phyloP scores from a whole-genome alignment of 352 stramenopile species.

The Phytophthora constricta region DNA sequence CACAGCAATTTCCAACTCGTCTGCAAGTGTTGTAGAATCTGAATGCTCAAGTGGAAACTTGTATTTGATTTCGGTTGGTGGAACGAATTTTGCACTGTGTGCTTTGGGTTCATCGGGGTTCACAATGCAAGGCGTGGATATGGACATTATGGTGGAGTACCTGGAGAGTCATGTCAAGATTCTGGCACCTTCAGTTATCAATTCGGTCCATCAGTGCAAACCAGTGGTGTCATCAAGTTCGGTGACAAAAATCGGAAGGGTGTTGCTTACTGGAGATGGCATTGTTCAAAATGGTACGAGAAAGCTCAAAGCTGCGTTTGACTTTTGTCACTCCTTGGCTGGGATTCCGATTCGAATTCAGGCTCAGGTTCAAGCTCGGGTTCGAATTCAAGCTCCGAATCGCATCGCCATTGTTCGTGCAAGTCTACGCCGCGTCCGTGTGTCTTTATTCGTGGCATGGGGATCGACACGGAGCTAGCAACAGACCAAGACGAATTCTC shows the following conservation, averaged over 20 bases:
- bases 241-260: slow-evolving; percentile 17
- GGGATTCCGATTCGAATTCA: too few relatives aligned
- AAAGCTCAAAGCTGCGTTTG: not conserved
- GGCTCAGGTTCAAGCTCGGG: too few relatives aligned
- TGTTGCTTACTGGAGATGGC: not conserved
- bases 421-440: not conserved
- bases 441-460: slow-evolving; percentile 21
- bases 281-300: not conserved
- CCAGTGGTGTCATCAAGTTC: not conserved
- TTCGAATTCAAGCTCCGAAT: too few relatives aligned
- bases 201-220: slow-evolving; percentile 2
- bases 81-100: slow-evolving; percentile 21
- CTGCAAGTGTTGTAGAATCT: too few relatives aligned
- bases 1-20: slow-evolving; percentile 6
- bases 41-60: slow-evolving; percentile 1
- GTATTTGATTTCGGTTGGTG: slow-evolving; percentile 12
- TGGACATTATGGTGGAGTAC: slow-evolving; percentile 27
- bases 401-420: too few relatives aligned
- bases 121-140: slow-evolving; percentile 15
- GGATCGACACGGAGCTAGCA: slow-evolving; percentile 3
- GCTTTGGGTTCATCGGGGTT: slow-evolving; percentile 10
- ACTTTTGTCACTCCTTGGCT: slow-evolving; percentile 7
- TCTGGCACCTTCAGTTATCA: not conserved
- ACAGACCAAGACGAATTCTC: slow-evolving; percentile 10
- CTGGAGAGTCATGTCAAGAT: slow-evolving; percentile 4